These are phyloP conservation scores for Bisporella sp. DNA, from an alignment of 2,329 filamentous ascomycete species.

Conservation along the genomic window DNA sequence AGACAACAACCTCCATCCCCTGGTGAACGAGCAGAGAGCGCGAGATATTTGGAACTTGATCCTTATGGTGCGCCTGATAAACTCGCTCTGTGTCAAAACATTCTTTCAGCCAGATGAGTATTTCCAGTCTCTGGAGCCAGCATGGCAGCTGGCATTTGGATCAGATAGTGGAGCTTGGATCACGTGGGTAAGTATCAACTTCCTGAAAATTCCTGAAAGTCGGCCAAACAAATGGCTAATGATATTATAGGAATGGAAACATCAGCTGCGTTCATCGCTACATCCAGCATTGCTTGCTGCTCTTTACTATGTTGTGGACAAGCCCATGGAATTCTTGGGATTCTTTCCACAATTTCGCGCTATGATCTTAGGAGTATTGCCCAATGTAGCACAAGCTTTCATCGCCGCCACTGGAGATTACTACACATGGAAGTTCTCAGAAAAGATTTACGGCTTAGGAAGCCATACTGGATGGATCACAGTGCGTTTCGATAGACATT, in stretches of 20 bases:
- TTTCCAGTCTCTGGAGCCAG: constrained; percentile 91
- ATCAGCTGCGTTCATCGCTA: constrained; percentile 80
- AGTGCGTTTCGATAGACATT: constrained; percentile 39
- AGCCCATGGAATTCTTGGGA: constrained; percentile 46
- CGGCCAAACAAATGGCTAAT: constrained; percentile 5
- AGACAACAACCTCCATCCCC: constrained; percentile 17
- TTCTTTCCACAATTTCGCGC: constrained; percentile 50
- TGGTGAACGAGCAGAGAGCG: constrained; percentile 22
- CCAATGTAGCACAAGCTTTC: constrained; percentile 68
- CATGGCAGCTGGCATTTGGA: constrained; percentile 85
- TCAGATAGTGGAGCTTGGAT: constrained; percentile 74
- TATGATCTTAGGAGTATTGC: constrained; percentile 62
- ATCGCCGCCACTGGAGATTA: constrained; percentile 76
- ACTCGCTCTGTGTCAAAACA: constrained; percentile 71
- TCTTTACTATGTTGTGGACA: constrained; percentile 59
- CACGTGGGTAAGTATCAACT: constrained; percentile 75
- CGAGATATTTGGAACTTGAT: constrained; percentile 27
- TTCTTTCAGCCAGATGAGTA: constrained; percentile 99
- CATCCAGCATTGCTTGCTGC: constrained; percentile 83
- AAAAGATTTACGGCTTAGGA: constrained; percentile 60
- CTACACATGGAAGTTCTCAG: constrained; percentile 79
- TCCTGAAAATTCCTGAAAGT: not conserved
- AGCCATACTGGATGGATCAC: constrained; percentile 61
- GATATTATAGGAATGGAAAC: constrained; percentile 73
- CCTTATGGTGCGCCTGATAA: constrained; percentile 68